A percentile compares a stretch with the other conserved stretches of the same genome.
Evolutionary conservation across 768 basidiomycete species (phyloP).

Genomic region (Psilocybe cyanescens): DNA sequence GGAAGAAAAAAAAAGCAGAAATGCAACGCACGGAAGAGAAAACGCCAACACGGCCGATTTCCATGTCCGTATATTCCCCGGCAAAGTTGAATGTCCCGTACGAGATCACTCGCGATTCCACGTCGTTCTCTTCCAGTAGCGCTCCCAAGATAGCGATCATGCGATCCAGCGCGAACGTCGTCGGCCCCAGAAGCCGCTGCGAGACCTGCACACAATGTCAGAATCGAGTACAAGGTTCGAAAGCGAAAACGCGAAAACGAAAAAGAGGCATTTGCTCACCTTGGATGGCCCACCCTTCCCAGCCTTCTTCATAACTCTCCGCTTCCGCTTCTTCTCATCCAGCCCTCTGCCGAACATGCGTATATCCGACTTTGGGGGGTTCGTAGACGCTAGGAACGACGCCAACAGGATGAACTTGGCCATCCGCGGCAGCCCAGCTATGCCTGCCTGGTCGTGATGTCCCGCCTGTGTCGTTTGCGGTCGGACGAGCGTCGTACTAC

Average conservation of each 20-base stretch:
- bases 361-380: constrained; percentile 79
- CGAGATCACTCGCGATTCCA: constrained; percentile 43
- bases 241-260: neutral
- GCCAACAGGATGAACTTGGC: constrained; percentile 79
- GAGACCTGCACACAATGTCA: constrained; percentile 50
- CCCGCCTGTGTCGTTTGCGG: neutral
- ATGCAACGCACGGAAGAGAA: constrained; percentile 56
- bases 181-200: constrained; percentile 80
- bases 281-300: constrained; percentile 45
- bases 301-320: constrained; percentile 41
- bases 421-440: constrained; percentile 60
- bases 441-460: constrained; percentile 17
- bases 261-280: constrained; percentile 29
- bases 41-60: constrained; percentile 63
- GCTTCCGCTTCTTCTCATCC: constrained; percentile 66
- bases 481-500: constrained; percentile 10
- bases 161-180: constrained; percentile 78
- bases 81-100: constrained; percentile 55
- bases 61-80: constrained; percentile 79
- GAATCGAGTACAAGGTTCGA: neutral
- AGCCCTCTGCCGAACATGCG: constrained; percentile 81
- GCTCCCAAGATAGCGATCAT: constrained; percentile 80
- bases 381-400: constrained; percentile 82
- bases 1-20: constrained; percentile 1
- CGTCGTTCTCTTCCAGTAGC: constrained; percentile 74